Evolutionary conservation across 106 monocot species (phyloP).

Genomic region (Acanthochlamys bracteata): DNA sequence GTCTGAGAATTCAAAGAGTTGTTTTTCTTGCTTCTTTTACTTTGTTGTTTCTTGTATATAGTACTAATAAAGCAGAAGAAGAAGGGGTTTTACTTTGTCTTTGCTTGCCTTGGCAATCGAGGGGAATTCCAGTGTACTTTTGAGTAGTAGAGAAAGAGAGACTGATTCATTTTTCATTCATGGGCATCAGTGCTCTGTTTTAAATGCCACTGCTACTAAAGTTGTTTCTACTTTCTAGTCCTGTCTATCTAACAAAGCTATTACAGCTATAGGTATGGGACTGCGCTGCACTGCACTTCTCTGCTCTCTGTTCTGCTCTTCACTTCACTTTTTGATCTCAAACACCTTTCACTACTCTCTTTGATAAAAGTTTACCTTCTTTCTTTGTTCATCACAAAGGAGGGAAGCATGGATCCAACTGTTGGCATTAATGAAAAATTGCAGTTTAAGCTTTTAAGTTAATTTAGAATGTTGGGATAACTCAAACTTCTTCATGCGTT

Average conservation of each 20-base stretch:
- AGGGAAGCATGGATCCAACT: no score
- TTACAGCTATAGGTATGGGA: slow-evolving; percentile 21
- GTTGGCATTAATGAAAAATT: no score
- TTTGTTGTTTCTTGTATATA: slow-evolving; percentile 4
- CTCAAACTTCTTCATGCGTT: no score
- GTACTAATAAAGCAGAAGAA: slow-evolving; percentile 49
- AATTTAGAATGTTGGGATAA: no score
- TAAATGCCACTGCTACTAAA: slow-evolving; percentile 20
- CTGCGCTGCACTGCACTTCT: background rate
- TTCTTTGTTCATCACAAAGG: no score
- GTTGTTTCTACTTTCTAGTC: background rate
- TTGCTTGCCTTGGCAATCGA: slow-evolving; percentile 41
- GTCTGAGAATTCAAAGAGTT: no score
- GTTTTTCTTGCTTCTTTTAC: background rate
- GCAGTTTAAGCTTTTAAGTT: no score
- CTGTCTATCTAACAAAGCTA: background rate
- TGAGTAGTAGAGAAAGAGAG: slow-evolving; percentile 15
- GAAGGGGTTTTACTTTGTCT: slow-evolving; percentile 24
- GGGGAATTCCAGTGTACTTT: slow-evolving; percentile 71
- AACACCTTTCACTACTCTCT: slow-evolving; percentile 4
- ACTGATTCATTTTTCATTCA: no score
- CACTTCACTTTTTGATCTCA: background rate
- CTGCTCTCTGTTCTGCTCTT: background rate
- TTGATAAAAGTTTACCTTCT: slow-evolving; percentile 8
- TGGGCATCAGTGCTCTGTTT: slow-evolving; percentile 12